Conservation (phyloP, 371 early-diverging fungal species). For the Blakeslea trispora region DNA sequence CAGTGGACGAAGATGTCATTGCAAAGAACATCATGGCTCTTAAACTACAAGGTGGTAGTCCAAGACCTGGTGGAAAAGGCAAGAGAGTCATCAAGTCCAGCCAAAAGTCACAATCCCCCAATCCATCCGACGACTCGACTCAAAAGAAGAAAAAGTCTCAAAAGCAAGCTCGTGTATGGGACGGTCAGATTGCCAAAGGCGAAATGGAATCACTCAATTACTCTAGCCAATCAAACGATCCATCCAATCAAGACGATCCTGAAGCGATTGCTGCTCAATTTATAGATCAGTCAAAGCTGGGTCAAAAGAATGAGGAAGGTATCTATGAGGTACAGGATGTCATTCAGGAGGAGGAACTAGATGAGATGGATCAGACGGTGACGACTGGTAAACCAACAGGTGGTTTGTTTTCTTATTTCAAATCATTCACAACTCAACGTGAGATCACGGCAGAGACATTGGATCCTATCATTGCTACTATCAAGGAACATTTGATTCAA, state of each 20-base stretch:
- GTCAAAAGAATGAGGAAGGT: slow-evolving; percentile 66
- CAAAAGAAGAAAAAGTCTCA: slow-evolving; percentile 53
- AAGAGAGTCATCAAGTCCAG: slow-evolving; percentile 30
- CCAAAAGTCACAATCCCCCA: slow-evolving; percentile 19
- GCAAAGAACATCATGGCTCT: slow-evolving; percentile 58
- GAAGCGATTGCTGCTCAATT: slow-evolving; percentile 47
- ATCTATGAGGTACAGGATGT: slow-evolving; percentile 85
- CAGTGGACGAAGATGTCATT: slow-evolving; percentile 65
- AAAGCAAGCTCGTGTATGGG: slow-evolving; percentile 68
- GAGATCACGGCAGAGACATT: slow-evolving; percentile 68
- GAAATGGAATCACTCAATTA: slow-evolving; percentile 73
- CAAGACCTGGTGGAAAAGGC: slow-evolving; percentile 33
- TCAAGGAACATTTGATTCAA: slow-evolving; percentile 89
- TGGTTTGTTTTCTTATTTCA: slow-evolving; percentile 69
- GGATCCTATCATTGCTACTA: slow-evolving; percentile 71
- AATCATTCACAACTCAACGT: slow-evolving; percentile 66
- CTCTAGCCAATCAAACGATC: slow-evolving; percentile 43
- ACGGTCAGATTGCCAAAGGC: slow-evolving; percentile 61
- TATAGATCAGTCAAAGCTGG: slow-evolving; percentile 63
- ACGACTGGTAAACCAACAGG: slow-evolving; percentile 11
- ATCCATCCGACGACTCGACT: too few species aligned
- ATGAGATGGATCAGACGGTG: slow-evolving; percentile 21
- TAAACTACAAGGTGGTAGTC: slow-evolving; percentile 36
- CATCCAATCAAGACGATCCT: slow-evolving; percentile 20
- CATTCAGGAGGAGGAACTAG: slow-evolving; percentile 48